Evolutionary conservation across 1,139 yeast genomes (phyloP), one percentile per base, ranked within the genome.

Genomic region (Sugiyamaella neomexicana): DNA sequence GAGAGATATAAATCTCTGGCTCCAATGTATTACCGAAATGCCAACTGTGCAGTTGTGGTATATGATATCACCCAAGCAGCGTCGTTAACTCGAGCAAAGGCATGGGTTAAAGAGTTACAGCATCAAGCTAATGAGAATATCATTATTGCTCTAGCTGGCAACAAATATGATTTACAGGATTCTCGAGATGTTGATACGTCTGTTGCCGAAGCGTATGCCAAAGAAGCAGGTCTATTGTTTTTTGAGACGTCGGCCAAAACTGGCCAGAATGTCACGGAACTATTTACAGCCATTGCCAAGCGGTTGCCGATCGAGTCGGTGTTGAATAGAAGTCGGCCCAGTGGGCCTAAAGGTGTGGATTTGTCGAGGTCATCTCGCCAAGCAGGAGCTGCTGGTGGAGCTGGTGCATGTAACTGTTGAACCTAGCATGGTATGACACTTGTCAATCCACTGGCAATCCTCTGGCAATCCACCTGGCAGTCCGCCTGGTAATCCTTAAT

Each of bases 201-300:
- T 9, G 77, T 76, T 12, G 90, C 89, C 0, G 71, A 74, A 59
- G 73, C 78, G 1, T 83, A 83, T 64, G 88, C 90, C 1, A 70
- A 72, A 46, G 97, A 89, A 65, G 86, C 89, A 59, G 86, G 86
- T 1, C 77, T 95, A 51, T 70, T 91, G 49, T 91, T 89, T 69
- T 86, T 85, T 64, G 98, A 95, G 71, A 95, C 96, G 1, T 87
- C 96, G 68, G 99, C 99, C 7, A 93, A 91, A 73, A 83, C 95
- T 1, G 93, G 97, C 12, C 80, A 81, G 65, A 87, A 89, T 61
- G 90, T 95, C 40, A 81, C 81, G 56, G 89, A 87, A 41, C 82
- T 89, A 34, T 95, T 95, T 72, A 80, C 83, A 51, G 86, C 84
- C 25, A 86, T 93, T 65, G 98, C 97, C 2, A 66, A 67, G 57